Percentiles rank a stretch among this genome's conserved stretches.
phyloP scores from a whole-genome alignment of 23 red algal genomes.

The Gracilaria domingensis region DNA sequence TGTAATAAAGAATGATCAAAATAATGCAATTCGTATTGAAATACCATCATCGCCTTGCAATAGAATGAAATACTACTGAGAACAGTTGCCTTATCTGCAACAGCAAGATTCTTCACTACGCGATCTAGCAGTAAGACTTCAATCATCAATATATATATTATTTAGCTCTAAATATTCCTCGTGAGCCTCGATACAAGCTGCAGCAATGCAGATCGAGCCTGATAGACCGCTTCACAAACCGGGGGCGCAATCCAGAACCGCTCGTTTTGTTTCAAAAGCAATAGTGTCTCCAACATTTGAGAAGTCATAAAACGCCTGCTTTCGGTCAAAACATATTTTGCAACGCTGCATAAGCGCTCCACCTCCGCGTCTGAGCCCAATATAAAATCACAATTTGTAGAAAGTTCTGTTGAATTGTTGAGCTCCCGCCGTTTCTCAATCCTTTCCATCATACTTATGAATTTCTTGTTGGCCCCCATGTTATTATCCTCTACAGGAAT shows the following conservation, averaged over 20 bases:
- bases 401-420: not conserved
- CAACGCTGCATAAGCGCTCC: not conserved
- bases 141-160: too few relatives aligned
- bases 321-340: slow-evolving; percentile 1
- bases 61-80: too few relatives aligned
- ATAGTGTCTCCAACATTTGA: not conserved
- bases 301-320: not conserved
- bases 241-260: not conserved
- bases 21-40: too few relatives aligned
- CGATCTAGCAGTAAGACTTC: too few relatives aligned
- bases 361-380: slow-evolving; percentile 13
- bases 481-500: not conserved
- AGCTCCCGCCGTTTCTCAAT: too few relatives aligned
- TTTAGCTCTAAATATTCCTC: too few relatives aligned
- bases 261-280: not conserved
- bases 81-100: too few relatives aligned
- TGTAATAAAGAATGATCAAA: too few relatives aligned
- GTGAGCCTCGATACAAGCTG: too few relatives aligned
- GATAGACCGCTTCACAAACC: not conserved
- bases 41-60: too few relatives aligned
- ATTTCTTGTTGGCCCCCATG: not conserved
- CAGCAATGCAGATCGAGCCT: too few relatives aligned
- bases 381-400: slow-evolving; percentile 8
- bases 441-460: not conserved
- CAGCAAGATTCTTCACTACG: too few relatives aligned